Conservation (phyloP, 805 yeast genomes). For the Myxozyma monticola region DNA sequence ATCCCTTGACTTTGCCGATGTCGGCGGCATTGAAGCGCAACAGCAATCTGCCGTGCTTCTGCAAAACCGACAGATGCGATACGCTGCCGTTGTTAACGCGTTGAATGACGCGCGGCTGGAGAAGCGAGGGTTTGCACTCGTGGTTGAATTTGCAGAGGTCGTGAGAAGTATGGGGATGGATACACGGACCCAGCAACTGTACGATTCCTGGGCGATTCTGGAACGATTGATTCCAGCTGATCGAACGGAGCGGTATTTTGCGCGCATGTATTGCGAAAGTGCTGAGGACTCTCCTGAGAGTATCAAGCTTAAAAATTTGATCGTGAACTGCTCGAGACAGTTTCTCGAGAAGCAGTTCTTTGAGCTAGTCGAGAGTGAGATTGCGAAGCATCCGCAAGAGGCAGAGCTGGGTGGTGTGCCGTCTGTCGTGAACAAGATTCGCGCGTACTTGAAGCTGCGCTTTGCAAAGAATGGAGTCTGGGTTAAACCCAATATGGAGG, state of each 20-base stretch:
- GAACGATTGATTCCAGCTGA: conserved; percentile 45
- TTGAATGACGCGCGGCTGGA: conserved; percentile 62
- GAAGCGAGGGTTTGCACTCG: conserved; percentile 49
- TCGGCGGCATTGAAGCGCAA: conserved; percentile 25
- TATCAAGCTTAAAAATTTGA: conserved; percentile 42
- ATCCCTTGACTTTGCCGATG: conserved; percentile 35
- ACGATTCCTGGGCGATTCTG: conserved; percentile 73
- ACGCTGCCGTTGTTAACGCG: conserved; percentile 68
- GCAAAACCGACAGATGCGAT: conserved; percentile 44
- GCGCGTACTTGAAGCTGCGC: conserved; percentile 56
- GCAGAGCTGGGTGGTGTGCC: conserved; percentile 66
- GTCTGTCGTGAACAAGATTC: conserved; percentile 68
- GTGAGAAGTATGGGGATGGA: conserved; percentile 53
- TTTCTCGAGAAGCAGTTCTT: conserved; percentile 77
- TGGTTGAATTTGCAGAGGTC: conserved; percentile 60
- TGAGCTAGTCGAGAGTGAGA: conserved; percentile 66
- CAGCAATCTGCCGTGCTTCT: conserved; percentile 9
- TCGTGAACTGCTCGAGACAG: conserved; percentile 55
- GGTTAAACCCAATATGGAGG: conserved; percentile 54
- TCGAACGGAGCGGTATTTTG: conserved; percentile 39
- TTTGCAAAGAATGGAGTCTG: conserved; percentile 48
- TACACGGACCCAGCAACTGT: conserved; percentile 65
- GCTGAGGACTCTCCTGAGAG: conserved; percentile 38
- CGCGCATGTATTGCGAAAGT: conserved; percentile 37
- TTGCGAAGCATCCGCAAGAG: conserved; percentile 50